phyloP scores from a whole-genome alignment of 2,329 filamentous ascomycete species.

The Nemania serpens region DNA sequence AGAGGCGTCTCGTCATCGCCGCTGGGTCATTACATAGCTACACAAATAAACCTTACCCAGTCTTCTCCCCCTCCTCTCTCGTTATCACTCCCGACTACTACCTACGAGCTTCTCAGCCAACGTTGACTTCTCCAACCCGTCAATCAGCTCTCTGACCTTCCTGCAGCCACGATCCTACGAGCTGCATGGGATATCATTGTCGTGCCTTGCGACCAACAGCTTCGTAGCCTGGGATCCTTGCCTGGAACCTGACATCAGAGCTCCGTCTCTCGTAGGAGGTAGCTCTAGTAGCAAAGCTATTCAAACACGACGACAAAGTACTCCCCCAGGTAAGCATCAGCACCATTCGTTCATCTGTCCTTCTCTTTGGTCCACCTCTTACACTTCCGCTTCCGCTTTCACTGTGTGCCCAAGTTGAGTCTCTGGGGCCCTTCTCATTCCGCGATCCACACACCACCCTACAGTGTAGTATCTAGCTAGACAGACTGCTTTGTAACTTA shows the following conservation, averaged over 20 bases:
- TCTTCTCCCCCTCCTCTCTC: slow-evolving; percentile 15
- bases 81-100: slow-evolving; percentile 5
- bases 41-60: slow-evolving; percentile 19
- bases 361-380: slow-evolving; percentile 7
- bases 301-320: not conserved
- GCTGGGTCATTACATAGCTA: not conserved
- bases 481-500: not conserved
- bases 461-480: not conserved
- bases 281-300: slow-evolving; percentile 13
- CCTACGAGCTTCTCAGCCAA: slow-evolving; percentile 10
- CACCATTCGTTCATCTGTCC: not conserved
- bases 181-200: slow-evolving; percentile 21
- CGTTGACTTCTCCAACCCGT: slow-evolving; percentile 11
- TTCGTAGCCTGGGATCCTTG: slow-evolving; percentile 6
- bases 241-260: slow-evolving; percentile 6
- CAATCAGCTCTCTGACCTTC: slow-evolving; percentile 13
- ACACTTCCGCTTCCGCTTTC: not conserved
- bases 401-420: not conserved
- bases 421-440: not conserved
- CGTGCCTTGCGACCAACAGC: slow-evolving; percentile 8
- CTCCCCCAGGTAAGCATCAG: slow-evolving; percentile 13
- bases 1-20: slow-evolving; percentile 17
- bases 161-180: slow-evolving; percentile 22
- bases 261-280: slow-evolving; percentile 14
- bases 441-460: not conserved